These are phyloP conservation scores for Yamadazyma scolyti DNA, from an alignment of 805 yeast genomes.

Conservation along the genomic window DNA sequence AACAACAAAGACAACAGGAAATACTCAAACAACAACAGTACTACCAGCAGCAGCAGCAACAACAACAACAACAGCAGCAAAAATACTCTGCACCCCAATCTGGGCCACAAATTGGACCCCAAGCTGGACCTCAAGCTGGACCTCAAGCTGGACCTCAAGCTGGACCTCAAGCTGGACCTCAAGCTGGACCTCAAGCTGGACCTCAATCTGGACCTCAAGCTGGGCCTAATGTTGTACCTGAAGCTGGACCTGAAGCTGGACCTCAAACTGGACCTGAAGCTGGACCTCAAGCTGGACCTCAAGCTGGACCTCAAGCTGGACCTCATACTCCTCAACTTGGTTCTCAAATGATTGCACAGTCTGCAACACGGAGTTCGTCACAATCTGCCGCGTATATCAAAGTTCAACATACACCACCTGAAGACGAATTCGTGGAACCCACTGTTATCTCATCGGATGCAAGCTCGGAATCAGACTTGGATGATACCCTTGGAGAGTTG, in stretches of 20 bases:
- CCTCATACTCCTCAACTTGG: too few species aligned
- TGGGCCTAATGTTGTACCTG: neutral
- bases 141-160: too few species aligned
- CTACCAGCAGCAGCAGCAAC: slow-evolving; percentile 40
- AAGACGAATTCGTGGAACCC: neutral
- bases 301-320: too few species aligned
- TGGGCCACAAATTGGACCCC: too few species aligned
- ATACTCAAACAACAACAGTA: slow-evolving; percentile 32
- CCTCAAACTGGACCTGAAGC: too few species aligned
- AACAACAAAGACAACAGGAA: slow-evolving; percentile 31
- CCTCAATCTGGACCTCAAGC: neutral
- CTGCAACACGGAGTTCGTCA: too few species aligned
- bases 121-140: too few species aligned
- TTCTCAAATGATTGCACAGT: too few species aligned
- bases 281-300: too few species aligned
- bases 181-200: neutral
- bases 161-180: neutral
- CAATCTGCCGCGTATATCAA: too few species aligned
- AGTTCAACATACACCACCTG: neutral
- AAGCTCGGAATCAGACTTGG: slow-evolving; percentile 9
- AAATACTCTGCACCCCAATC: too few species aligned
- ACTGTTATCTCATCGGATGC: neutral
- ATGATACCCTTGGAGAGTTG: slow-evolving; percentile 28
- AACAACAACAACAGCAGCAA: slow-evolving; percentile 18
- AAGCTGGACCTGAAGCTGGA: too few species aligned